Conservation (phyloP, 768 basidiomycete species). For the Naematelia aurantialba region DNA sequence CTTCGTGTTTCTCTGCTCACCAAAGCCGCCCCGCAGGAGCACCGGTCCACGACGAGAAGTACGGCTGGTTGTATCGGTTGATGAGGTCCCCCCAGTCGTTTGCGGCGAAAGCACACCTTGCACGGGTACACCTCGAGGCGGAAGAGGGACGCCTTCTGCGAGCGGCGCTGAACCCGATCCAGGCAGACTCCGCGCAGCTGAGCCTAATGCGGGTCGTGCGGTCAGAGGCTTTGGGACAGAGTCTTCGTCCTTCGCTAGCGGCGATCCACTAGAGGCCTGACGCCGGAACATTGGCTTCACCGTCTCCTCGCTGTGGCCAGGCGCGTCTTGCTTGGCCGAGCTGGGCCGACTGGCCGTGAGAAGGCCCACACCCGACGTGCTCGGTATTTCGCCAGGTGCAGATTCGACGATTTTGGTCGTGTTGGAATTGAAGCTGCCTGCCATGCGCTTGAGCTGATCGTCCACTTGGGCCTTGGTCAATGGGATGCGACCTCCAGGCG, state of each 20-base stretch:
- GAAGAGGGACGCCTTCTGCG: slow-evolving; percentile 16
- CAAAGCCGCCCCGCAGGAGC: slow-evolving; percentile 41
- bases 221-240: background rate
- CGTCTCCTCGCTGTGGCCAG: background rate
- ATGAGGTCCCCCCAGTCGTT: slow-evolving; percentile 26
- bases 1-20: slow-evolving; percentile 5
- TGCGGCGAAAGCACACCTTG: slow-evolving; percentile 24
- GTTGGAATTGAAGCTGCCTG: slow-evolving; percentile 37
- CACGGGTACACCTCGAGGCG: slow-evolving; percentile 11
- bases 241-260: background rate
- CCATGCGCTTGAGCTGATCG: slow-evolving; percentile 39
- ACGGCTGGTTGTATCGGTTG: slow-evolving; percentile 10
- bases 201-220: background rate
- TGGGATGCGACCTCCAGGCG: slow-evolving; percentile 22
- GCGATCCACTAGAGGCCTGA: slow-evolving; percentile 19
- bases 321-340: slow-evolving; percentile 12
- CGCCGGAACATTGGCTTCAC: slow-evolving; percentile 15
- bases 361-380: slow-evolving; percentile 20
- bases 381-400: background rate
- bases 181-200: slow-evolving; percentile 30
- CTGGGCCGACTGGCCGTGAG: slow-evolving; percentile 31
- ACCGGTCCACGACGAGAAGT: slow-evolving; percentile 36
- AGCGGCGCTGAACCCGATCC: slow-evolving; percentile 19
- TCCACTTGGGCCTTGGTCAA: slow-evolving; percentile 43
- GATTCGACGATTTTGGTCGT: slow-evolving; percentile 5